These are phyloP conservation scores for Coprinopsis cinerea DNA, from an alignment of 768 basidiomycete genomes.

Conservation along the genomic window DNA sequence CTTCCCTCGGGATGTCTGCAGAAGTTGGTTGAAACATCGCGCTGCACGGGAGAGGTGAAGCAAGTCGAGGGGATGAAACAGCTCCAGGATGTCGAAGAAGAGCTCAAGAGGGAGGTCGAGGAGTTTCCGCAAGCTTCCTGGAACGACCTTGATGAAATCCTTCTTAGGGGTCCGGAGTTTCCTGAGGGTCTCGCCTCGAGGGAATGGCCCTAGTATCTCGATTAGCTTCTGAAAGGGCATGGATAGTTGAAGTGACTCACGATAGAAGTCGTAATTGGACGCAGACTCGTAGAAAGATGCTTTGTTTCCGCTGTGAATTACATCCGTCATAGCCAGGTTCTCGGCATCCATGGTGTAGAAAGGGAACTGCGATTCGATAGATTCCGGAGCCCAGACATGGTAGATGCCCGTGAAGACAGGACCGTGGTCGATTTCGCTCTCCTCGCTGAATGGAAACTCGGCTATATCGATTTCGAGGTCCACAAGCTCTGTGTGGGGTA, in stretches of 20 bases:
- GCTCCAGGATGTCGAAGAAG: constrained; percentile 8
- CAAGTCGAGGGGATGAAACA: constrained; percentile 8
- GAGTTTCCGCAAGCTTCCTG: not conserved
- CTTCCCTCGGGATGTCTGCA: not conserved
- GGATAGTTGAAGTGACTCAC: constrained; percentile 5
- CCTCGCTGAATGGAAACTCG: constrained; percentile 5
- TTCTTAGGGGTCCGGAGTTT: constrained; percentile 2
- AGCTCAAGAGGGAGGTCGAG: constrained; percentile 6
- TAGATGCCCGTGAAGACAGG: not conserved
- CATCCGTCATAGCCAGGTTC: not conserved
- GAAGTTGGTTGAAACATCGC: not conserved
- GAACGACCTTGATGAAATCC: not conserved
- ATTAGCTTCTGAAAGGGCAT: not conserved
- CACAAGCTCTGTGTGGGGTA: not conserved
- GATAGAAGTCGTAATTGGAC: constrained; percentile 3
- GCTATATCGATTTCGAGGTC: not conserved
- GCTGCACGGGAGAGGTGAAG: constrained; percentile 6
- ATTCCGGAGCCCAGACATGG: not conserved
- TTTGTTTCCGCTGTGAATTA: constrained; percentile 3
- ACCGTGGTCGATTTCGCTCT: constrained; percentile 4
- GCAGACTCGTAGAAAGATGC: constrained; percentile 3
- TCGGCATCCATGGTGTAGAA: constrained; percentile 2
- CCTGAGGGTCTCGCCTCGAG: constrained; percentile 3
- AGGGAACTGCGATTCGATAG: not conserved
- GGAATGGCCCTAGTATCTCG: not conserved